These are phyloP conservation scores for Leccinum longicurvipes DNA, from an alignment of 768 basidiomycete species.

Conservation along the genomic window DNA sequence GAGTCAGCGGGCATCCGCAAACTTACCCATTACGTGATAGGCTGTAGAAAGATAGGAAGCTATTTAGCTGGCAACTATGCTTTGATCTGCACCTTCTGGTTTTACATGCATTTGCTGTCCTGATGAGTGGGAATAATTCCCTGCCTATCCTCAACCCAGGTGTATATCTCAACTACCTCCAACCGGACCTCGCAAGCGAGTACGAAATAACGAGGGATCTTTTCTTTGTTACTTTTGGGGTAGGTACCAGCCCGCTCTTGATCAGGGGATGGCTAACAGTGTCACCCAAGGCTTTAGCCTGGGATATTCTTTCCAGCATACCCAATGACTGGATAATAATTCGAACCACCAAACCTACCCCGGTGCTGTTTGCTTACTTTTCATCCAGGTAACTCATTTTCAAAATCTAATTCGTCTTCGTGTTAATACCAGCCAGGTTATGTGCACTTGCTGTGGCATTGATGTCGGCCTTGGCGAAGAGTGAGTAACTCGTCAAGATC, in stretches of 20 bases:
- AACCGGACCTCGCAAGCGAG: constrained; percentile 15
- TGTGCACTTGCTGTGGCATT: constrained; percentile 17
- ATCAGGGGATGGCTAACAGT: background rate
- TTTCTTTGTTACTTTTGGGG: constrained; percentile 20
- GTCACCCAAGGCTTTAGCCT: constrained; percentile 18
- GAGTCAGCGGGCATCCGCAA: background rate
- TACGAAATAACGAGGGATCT: constrained; percentile 20
- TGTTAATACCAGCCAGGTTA: constrained; percentile 12
- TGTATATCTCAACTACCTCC: constrained; percentile 27
- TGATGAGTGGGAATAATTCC: constrained; percentile 5
- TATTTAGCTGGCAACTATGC: background rate
- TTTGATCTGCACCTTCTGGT: background rate
- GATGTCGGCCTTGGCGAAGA: constrained; percentile 18
- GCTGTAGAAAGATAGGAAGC: background rate
- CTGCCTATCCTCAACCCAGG: constrained; percentile 18
- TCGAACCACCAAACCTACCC: constrained; percentile 10
- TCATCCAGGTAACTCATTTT: constrained; percentile 16
- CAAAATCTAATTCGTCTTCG: background rate
- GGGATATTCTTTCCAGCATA: constrained; percentile 27
- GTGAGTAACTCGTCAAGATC: constrained; percentile 6
- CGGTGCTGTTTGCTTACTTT: constrained; percentile 22
- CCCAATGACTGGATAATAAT: constrained; percentile 19
- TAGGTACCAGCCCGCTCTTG: background rate
- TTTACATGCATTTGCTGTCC: background rate
- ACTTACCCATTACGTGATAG: background rate